Conservation (phyloP, 306 rosid species). For the Citrullus colocynthis region DNA sequence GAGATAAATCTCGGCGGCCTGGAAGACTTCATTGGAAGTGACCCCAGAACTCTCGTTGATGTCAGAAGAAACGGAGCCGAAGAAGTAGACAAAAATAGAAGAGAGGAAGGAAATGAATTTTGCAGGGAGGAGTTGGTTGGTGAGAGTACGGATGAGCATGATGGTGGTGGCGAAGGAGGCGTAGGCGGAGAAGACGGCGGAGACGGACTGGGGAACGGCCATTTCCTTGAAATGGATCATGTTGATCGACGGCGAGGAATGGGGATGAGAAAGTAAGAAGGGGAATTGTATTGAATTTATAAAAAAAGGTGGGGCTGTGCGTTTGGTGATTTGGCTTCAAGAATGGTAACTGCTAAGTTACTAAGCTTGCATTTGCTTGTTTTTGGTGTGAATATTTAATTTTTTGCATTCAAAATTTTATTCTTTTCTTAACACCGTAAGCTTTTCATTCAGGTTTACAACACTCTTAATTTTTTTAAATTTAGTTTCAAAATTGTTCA, state of each 20-base stretch:
- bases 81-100: background rate
- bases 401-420: too few species aligned
- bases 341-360: too few species aligned
- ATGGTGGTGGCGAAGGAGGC: background rate
- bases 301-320: too few species aligned
- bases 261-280: background rate
- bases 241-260: background rate
- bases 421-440: too few species aligned
- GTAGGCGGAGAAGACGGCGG: background rate
- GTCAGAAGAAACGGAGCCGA: background rate
- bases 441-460: too few species aligned
- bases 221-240: background rate
- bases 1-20: constrained; percentile 1
- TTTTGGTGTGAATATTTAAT: too few species aligned
- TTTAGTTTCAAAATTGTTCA: too few species aligned
- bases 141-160: background rate
- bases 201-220: background rate
- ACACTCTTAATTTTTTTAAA: too few species aligned
- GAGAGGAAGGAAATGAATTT: background rate
- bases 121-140: background rate
- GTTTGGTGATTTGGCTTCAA: too few species aligned
- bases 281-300: background rate
- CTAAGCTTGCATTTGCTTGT: too few species aligned
- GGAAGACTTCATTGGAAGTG: background rate
- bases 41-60: background rate